Evolutionary conservation across 2,329 filamentous ascomycete genomes (phyloP).

Genomic region (Dryadomyces quercus-mongolicae): DNA sequence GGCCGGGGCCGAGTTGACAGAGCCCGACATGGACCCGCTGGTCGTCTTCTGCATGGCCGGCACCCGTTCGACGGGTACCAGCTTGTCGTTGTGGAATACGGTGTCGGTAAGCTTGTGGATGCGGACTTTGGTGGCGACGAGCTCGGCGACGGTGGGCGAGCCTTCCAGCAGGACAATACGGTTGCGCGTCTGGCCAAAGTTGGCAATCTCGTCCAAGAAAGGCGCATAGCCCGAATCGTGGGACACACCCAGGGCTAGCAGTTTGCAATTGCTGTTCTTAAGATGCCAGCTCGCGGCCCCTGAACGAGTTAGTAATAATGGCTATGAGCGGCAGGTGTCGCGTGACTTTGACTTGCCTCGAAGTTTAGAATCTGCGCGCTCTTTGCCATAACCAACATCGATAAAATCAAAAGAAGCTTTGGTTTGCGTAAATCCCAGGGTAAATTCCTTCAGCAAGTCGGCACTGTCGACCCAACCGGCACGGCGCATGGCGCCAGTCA

Average conservation of each 20-base stretch:
- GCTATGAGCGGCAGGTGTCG: background rate
- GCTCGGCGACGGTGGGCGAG: constrained; percentile 34
- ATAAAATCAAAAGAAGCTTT: constrained; percentile 51
- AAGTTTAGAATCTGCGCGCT: constrained; percentile 47
- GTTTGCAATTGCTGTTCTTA: constrained; percentile 47
- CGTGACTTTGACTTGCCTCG: constrained; percentile 29
- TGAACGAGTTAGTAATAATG: constrained; percentile 12
- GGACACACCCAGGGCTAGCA: constrained; percentile 48
- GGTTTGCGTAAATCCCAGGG: constrained; percentile 46
- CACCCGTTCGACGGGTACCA: constrained; percentile 23
- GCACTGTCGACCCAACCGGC: constrained; percentile 32
- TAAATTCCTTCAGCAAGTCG: constrained; percentile 42
- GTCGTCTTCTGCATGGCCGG: background rate
- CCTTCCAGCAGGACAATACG: constrained; percentile 45
- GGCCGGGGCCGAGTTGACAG: background rate
- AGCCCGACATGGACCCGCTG: background rate
- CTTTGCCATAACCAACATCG: constrained; percentile 47
- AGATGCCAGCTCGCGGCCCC: constrained; percentile 45
- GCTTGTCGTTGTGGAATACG: constrained; percentile 43
- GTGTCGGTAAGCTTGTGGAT: constrained; percentile 31
- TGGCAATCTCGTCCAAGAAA: constrained; percentile 42
- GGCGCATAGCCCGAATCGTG: constrained; percentile 50
- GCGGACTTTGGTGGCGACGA: constrained; percentile 32
- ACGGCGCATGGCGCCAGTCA: constrained; percentile 36
- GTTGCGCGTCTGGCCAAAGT: constrained; percentile 27